phyloP scores from a whole-genome alignment of 1,284 basidiomycete genomes.

The Cronartium quercuum region DNA sequence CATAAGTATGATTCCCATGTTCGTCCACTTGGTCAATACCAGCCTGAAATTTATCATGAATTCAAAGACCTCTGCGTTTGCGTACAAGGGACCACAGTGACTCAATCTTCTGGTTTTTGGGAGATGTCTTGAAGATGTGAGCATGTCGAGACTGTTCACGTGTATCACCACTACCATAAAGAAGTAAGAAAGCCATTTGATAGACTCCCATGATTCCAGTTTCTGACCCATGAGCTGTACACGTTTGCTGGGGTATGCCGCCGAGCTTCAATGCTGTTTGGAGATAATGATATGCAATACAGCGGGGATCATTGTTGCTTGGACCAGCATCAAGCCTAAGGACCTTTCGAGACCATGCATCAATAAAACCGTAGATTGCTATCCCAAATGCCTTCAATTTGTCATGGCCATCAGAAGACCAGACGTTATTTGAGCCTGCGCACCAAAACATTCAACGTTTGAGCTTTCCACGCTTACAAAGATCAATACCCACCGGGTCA shows the following conservation, averaged over 20 bases:
- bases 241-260: not conserved
- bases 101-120: slow-evolving; percentile 18
- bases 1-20: not conserved
- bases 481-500: slow-evolving; percentile 4
- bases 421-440: slow-evolving; percentile 9
- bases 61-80: not conserved
- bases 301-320: slow-evolving; percentile 9
- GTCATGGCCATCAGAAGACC: not conserved
- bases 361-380: slow-evolving; percentile 1
- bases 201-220: not conserved
- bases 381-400: slow-evolving; percentile 12
- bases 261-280: not conserved
- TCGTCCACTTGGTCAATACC: not conserved
- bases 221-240: not conserved
- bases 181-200: slow-evolving; percentile 2
- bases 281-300: slow-evolving; percentile 17
- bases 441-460: not conserved
- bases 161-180: not conserved
- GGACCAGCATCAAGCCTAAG: not conserved
- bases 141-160: not conserved
- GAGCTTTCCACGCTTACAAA: not conserved
- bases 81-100: slow-evolving; percentile 1
- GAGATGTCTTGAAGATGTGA: slow-evolving; percentile 1
- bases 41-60: not conserved
- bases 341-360: slow-evolving; percentile 4